Conservation (phyloP, 163 green algal species). For the Prototheca cutis region DNA sequence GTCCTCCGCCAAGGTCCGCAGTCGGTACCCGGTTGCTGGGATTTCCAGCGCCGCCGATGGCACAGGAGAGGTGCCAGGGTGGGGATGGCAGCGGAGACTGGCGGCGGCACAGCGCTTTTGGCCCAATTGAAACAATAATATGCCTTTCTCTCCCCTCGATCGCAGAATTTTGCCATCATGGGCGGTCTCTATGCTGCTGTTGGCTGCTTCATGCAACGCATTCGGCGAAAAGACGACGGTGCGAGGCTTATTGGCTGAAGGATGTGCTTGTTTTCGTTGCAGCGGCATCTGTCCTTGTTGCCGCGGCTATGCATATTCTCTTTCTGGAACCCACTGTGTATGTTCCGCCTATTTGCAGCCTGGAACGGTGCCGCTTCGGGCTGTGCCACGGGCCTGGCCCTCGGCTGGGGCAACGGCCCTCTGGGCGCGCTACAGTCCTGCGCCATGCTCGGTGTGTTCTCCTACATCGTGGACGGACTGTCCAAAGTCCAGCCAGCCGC, state of each 20-base stretch:
- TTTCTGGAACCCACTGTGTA: not conserved
- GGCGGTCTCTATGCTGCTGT: slow-evolving; percentile 35
- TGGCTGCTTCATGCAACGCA: slow-evolving; percentile 27
- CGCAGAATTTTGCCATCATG: slow-evolving; percentile 33
- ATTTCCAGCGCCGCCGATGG: no score
- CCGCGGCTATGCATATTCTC: no score
- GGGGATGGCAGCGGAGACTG: no score
- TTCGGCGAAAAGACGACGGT: slow-evolving; percentile 36
- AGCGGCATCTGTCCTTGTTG: no score
- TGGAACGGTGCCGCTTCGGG: slow-evolving; percentile 41
- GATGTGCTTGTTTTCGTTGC: not conserved
- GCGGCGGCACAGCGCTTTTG: no score
- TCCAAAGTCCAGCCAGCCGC: not conserved
- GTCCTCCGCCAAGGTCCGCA: slow-evolving; percentile 17
- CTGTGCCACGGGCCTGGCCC: slow-evolving; percentile 39
- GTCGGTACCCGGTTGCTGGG: no score
- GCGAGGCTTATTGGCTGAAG: not conserved
- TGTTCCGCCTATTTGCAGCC: slow-evolving; percentile 5
- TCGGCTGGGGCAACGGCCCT: slow-evolving; percentile 27
- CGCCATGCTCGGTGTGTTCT: slow-evolving; percentile 33
- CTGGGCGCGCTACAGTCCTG: slow-evolving; percentile 37
- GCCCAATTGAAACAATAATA: no score
- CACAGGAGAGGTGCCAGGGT: no score
- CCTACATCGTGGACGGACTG: slow-evolving; percentile 39
- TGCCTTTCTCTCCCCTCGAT: no score